Base-by-base conservation (phyloP, 176 grass and related monocot species). In the Olyra latifolia region DNA sequence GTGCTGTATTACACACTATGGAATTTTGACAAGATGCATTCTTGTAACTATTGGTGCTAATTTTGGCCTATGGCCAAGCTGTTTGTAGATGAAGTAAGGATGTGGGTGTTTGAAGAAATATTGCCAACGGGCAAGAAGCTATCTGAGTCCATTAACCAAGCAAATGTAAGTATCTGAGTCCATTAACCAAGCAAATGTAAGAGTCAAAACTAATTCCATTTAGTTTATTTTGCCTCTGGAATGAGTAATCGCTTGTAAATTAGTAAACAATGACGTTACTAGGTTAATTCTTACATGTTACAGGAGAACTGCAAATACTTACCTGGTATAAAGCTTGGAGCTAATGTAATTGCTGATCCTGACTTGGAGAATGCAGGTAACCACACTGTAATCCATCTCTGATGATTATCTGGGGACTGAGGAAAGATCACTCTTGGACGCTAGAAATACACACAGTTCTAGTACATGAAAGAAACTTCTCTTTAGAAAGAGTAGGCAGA, bases 251-350 rank as follows among this genome's bases (percentile, higher is more conserved):
- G 19, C 20, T 71, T 50, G 45, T 75, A 12, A 25, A 40, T 20
- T 58, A 30, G 72, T 64, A 47, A 30, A 71, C 38, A 42, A 6
- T 52, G 5, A 35, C 32, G 5, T 57, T 4, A 57, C 4, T 15
- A 47, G 23, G 2, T 32, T 65, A 28, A 28, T 66, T 58, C 50
- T 57, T 10, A n/a, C 71, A 11, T 85, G 41, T 49, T 90, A 69
- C 86, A 98, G 95, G 95, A 98, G 74, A 98, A 94, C 67, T 88
- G 90, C 68, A 98, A 94, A 64, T 98, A 98, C 82, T 87, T 98
- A 77, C 90, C 95, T 46, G 95, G 92, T 24, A 98, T 90, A 80
- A 89, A 98, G 75, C 95, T 98, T 48, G 92, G 95, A 71, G 14
- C 38, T 22, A 98, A 98, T 75, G 92, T 98, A 32, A 60, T 98